Evolutionary conservation across 441 rosid genomes (phyloP), one percentile per base, ranked within the genome.

Genomic region (Bocquillonia castaneifolia): DNA sequence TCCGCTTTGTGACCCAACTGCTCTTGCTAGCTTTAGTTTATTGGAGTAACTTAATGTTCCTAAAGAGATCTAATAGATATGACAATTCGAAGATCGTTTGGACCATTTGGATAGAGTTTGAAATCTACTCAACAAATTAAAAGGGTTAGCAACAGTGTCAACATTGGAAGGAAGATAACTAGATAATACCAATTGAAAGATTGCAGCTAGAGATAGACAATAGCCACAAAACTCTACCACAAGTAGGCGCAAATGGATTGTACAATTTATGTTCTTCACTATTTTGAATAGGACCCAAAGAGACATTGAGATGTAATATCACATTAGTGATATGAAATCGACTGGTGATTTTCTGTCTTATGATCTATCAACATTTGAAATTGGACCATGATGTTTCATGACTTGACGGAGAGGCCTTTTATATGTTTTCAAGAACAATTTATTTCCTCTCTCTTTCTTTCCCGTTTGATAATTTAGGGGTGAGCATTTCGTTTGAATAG

Each of bases 291-390:
- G 69, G 63, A 50, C 68, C 71, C 68, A 37, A 50, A 29, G 34
- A 25, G 18, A 26, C 45, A 25, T 8, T 37, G 65, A 56, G 31
- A 51, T 29, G 44, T 60, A 14, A 48, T 67, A 64, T 61, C 66
- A 22, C 7, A 50, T 28, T 22, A 12, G 14, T 17, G 51, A 55
- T 52, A 64, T 72, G 53, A 56, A 64, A 66, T 63, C 54, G 51
- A 72, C 5, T 34, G 17, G 60, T 9, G 44, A 55, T 56, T 42
- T 59, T 13, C 15, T 39, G 59, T 62, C 64, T 34, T 10, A 44
- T 39, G 79, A 77, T 63, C 76, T 37, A 74, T 80, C 82, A 69
- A 74, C 63, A 20, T 73, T 48, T 8, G 45, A 20, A 28, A 25
- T 32, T 45, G 59, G 59, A 42, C 71, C 69, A 51, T 36, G 55